Base-by-base conservation (phyloP, 2,329 filamentous ascomycete species). In the Fusarium globosum region DNA sequence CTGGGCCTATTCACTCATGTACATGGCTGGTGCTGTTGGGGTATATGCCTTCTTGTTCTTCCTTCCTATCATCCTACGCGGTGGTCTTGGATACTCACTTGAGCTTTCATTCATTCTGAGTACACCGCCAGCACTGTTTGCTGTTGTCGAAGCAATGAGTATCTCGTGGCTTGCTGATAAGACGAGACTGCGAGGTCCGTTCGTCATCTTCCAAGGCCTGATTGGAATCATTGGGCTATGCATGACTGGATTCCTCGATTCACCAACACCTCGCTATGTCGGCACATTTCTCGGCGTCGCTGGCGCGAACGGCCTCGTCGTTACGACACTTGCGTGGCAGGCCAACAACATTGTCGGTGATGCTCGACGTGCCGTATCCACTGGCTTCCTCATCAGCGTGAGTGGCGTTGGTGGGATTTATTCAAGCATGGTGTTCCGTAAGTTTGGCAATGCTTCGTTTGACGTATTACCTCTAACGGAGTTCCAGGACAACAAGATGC, bases 341-440 rank as follows among this genome's bases (percentile, higher is more conserved):
- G 71, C 71, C 1, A 73, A 73, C 36, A 73, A 73, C 2, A 73
- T 71, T 2, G 67, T 73, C 0, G 71, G 71, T 0, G 71, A 73
- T 30, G 63, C 70, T 13, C 53, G 71, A 7, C 71, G 71, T 5
- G 61, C 71, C 0, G 70, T 73, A 18, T 73, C 70, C 1, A 73
- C 71, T 14, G 70, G 52, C 10, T 73, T 73, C 0, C 58, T 73
- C 1, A 73, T 73, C 5, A 73, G 70, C 2, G 55, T 73, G 48
- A 73, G 71, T 7, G 71, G 71, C 1, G 49, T 73, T 35, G 71
- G 66, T 13, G 71, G 71, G 0, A 73, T 73, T 7, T 73, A 73
- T 9, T 73, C 61, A 0, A 73, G 71, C 71, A 73, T 73, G 71
- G 71, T 73, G 0, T 73, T 73, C 7, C 71, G 71, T 73, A 61